These are phyloP conservation scores for Pistacia vera DNA, from an alignment of 345 rosid genomes.

Conservation along the genomic window DNA sequence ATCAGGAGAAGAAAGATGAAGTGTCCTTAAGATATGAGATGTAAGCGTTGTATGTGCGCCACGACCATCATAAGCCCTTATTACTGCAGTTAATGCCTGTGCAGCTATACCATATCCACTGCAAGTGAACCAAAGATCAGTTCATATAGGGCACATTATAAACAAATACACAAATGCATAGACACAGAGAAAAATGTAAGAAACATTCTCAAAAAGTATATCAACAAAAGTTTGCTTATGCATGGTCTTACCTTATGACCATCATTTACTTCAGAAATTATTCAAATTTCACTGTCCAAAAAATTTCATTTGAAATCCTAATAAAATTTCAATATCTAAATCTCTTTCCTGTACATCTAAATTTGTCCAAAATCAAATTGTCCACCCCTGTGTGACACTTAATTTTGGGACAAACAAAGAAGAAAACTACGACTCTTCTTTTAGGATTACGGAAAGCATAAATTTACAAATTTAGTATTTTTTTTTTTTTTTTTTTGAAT, in stretches of 20 bases:
- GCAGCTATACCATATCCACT: constrained; percentile 97
- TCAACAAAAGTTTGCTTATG: constrained; percentile 1
- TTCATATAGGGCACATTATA: not conserved
- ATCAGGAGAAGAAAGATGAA: constrained; percentile 81
- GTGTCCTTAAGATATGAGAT: constrained; percentile 55
- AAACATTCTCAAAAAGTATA: not conserved
- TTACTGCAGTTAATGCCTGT: constrained; percentile 83
- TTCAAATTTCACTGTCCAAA: not conserved
- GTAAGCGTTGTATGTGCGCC: constrained; percentile 80
- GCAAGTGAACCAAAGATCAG: constrained; percentile 25
- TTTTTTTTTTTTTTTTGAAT: not conserved
- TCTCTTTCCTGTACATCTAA: not conserved
- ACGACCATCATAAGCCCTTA: constrained; percentile 95
- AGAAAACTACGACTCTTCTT: not conserved
- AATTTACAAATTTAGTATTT: not conserved
- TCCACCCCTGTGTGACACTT: not conserved
- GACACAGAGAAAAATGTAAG: not conserved
- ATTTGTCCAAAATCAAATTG: not conserved
- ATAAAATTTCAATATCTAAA: not conserved
- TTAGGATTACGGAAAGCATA: not conserved
- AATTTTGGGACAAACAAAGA: not conserved
- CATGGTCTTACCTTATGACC: not conserved
- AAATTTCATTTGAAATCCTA: not conserved
- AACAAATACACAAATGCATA: not conserved
- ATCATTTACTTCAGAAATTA: too few species aligned